These are phyloP conservation scores for Cladosporium sp. DNA, from an alignment of 2,329 filamentous ascomycete genomes.

Conservation along the genomic window DNA sequence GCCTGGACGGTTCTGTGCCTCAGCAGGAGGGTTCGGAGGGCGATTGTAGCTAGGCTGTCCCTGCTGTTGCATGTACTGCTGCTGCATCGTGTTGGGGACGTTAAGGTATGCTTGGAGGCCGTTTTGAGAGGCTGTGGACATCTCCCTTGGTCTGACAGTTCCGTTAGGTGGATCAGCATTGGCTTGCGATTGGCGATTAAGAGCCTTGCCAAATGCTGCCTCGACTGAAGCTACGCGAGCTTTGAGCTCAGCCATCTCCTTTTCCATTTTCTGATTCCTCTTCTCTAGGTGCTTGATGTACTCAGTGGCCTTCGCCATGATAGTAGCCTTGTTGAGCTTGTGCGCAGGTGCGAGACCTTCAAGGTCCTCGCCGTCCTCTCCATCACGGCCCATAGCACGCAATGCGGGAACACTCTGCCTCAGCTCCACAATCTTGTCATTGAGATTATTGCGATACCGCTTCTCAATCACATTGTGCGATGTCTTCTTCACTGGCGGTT, in stretches of 20 bases:
- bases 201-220: conserved; percentile 58
- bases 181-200: conserved; percentile 22
- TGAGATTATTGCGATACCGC: conserved; percentile 90
- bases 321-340: conserved; percentile 97
- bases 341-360: conserved; percentile 68
- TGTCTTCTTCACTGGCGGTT: conserved; percentile 70
- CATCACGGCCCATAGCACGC: conserved; percentile 68
- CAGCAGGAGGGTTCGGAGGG: conserved; percentile 27
- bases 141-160: conserved; percentile 21
- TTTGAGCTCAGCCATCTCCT: conserved; percentile 77
- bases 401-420: conserved; percentile 89
- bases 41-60: conserved; percentile 28
- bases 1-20: conserved; percentile 26
- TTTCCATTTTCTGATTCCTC: conserved; percentile 72
- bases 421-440: conserved; percentile 92
- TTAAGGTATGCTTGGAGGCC: conserved; percentile 24
- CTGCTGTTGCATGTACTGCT: conserved; percentile 32
- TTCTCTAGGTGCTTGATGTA: conserved; percentile 94
- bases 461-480: conserved; percentile 99
- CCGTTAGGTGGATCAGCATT: conserved; percentile 20
- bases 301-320: conserved; percentile 90
- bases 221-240: conserved; percentile 60
- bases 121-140: conserved; percentile 24
- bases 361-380: conserved; percentile 76
- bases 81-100: conserved; percentile 24